Evolutionary conservation across 805 yeast genomes (phyloP).

Genomic region (Spathaspora hagerdaliae): DNA sequence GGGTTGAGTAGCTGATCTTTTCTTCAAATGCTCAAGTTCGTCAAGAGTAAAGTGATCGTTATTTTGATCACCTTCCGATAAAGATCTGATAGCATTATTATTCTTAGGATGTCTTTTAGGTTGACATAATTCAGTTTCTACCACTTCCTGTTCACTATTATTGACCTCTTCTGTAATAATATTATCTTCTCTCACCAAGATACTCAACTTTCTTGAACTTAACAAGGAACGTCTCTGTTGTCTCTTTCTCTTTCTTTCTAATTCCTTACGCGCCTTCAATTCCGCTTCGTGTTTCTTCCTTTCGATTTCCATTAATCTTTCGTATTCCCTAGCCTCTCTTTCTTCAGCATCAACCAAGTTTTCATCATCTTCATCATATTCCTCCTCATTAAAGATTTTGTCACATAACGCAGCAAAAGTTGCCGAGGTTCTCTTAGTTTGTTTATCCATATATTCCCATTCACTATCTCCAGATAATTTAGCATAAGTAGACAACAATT

Average conservation of each 20-base stretch:
- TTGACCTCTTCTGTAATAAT: conserved; percentile 9
- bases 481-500: conserved; percentile 68
- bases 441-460: conserved; percentile 68
- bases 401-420: conserved; percentile 78
- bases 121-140: conserved; percentile 26
- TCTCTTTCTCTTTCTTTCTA: conserved; percentile 42
- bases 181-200: conserved; percentile 32
- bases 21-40: conserved; percentile 42
- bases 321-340: conserved; percentile 40
- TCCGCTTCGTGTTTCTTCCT: conserved; percentile 52
- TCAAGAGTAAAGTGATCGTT: conserved; percentile 38
- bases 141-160: conserved; percentile 24
- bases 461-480: conserved; percentile 60
- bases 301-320: conserved; percentile 44
- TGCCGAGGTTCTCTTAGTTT: conserved; percentile 71
- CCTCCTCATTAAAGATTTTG: conserved; percentile 69
- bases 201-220: conserved; percentile 33
- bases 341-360: conserved; percentile 40
- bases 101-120: conserved; percentile 35
- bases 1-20: conserved; percentile 46
- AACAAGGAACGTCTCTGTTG: conserved; percentile 38
- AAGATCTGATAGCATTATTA: conserved; percentile 24
- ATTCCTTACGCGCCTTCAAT: conserved; percentile 42
- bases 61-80: conserved; percentile 29
- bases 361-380: conserved; percentile 47